phyloP scores from a whole-genome alignment of 495 filamentous ascomycete genomes.

The Talaromyces wortmannii region DNA sequence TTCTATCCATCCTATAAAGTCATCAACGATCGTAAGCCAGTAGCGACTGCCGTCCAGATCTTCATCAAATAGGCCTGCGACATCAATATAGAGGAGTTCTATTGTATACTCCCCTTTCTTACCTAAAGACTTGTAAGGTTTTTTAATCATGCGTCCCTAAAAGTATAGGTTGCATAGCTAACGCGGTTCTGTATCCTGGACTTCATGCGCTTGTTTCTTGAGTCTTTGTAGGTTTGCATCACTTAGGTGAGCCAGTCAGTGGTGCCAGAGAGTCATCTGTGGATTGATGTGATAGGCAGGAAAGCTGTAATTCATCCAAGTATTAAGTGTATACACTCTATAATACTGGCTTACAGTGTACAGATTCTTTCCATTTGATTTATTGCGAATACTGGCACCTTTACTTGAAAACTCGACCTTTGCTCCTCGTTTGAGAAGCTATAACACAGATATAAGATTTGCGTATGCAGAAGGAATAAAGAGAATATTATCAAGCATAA shows the following conservation, averaged over 20 bases:
- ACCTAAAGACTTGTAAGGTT: slow-evolving; percentile 5
- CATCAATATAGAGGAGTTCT: slow-evolving; percentile 15
- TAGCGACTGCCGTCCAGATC: slow-evolving; percentile 14
- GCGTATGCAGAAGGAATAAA: slow-evolving; percentile 8
- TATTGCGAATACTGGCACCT: slow-evolving; percentile 4
- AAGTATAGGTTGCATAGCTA: slow-evolving; percentile 11
- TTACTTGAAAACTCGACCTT: slow-evolving; percentile 8
- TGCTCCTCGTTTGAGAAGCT: slow-evolving; percentile 10
- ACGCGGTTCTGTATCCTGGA: slow-evolving; percentile 5
- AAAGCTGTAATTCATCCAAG: slow-evolving; percentile 7
- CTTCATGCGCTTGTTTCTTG: slow-evolving; percentile 8
- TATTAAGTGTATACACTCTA: slow-evolving; percentile 9
- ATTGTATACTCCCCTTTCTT: slow-evolving; percentile 14
- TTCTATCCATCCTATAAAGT: slow-evolving; percentile 12
- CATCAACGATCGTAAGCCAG: slow-evolving; percentile 15
- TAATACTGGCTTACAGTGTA: slow-evolving; percentile 10
- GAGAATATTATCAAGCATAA: slow-evolving; percentile 7
- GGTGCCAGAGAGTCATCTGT: slow-evolving; percentile 10
- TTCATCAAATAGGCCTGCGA: slow-evolving; percentile 13
- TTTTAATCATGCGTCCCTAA: slow-evolving; percentile 14
- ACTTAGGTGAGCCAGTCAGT: slow-evolving; percentile 8
- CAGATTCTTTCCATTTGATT: slow-evolving; percentile 8
- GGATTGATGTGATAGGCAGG: slow-evolving; percentile 12
- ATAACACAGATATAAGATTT: slow-evolving; percentile 7
- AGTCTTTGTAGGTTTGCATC: slow-evolving; percentile 5